phyloP scores from a whole-genome alignment of 2,329 filamentous ascomycete genomes.

The Claviceps spartinae region DNA sequence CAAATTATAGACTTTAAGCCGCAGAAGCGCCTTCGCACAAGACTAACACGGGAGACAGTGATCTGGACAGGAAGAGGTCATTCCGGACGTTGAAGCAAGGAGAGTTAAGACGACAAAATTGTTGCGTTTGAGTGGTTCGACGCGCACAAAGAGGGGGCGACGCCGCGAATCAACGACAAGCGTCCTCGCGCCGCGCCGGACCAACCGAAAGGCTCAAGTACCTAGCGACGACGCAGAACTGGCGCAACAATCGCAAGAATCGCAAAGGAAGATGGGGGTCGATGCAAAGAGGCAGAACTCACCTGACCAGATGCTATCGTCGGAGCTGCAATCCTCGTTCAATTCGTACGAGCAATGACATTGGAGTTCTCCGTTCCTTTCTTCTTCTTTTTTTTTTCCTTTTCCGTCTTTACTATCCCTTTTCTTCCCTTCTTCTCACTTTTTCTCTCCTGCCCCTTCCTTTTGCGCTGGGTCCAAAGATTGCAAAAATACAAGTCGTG shows the following conservation, averaged over 20 bases:
- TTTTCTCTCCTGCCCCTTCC: too few species aligned
- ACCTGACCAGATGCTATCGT: background rate
- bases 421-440: too few species aligned
- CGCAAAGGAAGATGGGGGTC: background rate
- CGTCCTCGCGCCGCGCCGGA: too few species aligned
- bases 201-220: too few species aligned
- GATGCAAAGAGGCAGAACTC: background rate
- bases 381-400: background rate
- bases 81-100: background rate
- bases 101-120: background rate
- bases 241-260: background rate
- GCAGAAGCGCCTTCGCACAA: too few species aligned
- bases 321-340: background rate
- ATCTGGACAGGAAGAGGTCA: constrained; percentile 1
- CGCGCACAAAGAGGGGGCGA: constrained; percentile 1
- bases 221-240: too few species aligned
- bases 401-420: background rate
- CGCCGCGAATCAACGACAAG: background rate
- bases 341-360: constrained; percentile 5
- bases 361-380: background rate
- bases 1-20: background rate
- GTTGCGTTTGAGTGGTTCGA: constrained; percentile 1
- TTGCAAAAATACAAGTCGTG: too few species aligned
- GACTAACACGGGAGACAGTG: background rate
- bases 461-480: too few species aligned